These are phyloP conservation scores for Aspergillus ochraceoroseus DNA, from an alignment of 2,329 filamentous ascomycete genomes.

Conservation along the genomic window DNA sequence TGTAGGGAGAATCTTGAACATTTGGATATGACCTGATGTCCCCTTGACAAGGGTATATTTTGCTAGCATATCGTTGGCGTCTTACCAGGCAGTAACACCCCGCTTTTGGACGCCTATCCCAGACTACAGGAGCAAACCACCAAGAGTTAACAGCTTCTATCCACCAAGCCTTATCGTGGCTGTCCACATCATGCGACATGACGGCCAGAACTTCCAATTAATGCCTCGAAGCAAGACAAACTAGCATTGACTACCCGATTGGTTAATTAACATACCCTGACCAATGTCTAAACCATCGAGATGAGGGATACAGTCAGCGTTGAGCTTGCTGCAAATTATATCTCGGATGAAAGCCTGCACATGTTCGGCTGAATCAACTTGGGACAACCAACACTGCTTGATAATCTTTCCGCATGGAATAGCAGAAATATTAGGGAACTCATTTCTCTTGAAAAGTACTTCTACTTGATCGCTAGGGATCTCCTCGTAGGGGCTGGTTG, in stretches of 20 bases:
- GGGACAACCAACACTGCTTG: slow-evolving; percentile 20
- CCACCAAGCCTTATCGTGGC: slow-evolving; percentile 40
- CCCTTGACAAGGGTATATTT: no score
- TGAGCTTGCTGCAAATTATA: slow-evolving; percentile 10
- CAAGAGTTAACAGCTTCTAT: slow-evolving; percentile 24
- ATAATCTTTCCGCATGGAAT: slow-evolving; percentile 21
- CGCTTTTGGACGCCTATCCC: no score
- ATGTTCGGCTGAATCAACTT: slow-evolving; percentile 17
- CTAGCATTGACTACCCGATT: slow-evolving; percentile 1
- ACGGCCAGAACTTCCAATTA: not conserved
- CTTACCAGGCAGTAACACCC: no score
- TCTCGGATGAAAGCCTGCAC: slow-evolving; percentile 12
- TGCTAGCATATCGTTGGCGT: no score
- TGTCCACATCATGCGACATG: slow-evolving; percentile 6
- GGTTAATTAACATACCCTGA: slow-evolving; percentile 13
- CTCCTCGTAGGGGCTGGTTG: slow-evolving; percentile 19
- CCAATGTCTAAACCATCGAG: slow-evolving; percentile 10
- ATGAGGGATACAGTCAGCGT: slow-evolving; percentile 16
- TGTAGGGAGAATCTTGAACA: no score
- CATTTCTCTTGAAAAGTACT: slow-evolving; percentile 12
- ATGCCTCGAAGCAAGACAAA: slow-evolving; percentile 3
- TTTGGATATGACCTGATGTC: no score
- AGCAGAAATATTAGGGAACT: slow-evolving; percentile 20
- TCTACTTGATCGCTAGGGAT: slow-evolving; percentile 20
- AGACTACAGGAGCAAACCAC: no score